Base-by-base conservation (phyloP, 352 stramenopile species). In the Phytopythium mirpurense region DNA sequence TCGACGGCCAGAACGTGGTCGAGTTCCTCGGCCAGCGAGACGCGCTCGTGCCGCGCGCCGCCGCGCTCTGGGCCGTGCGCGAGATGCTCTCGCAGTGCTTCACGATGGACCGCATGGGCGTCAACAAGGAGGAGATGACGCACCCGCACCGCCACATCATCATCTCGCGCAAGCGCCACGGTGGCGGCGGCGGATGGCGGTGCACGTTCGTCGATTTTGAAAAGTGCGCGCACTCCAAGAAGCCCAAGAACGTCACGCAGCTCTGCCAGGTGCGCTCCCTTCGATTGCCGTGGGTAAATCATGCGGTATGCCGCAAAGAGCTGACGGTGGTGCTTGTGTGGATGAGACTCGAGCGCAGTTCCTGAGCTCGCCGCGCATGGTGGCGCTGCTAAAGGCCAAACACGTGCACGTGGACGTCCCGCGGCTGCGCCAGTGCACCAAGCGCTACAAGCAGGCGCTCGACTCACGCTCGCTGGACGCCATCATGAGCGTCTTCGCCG, bases 61-160 rank as follows among this genome's bases (percentile, higher is more conserved):
- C 72, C 15, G 65, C 65, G 31, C 51, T 57, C 32, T 90, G 80
- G 80, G 63, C 75, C 26, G 52, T 90, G 24, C 67, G 72, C 3
- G 73, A 86, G 37, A 79, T 88, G 54, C 55, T 90, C 24, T 74
- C 72, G n/a, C 36, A 89, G 74, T 88, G 79, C 58, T 90, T 87
- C 59, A 72, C 67, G 21, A 68, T 90, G 64, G 80, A 88, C 63
- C 65, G 70, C 47, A 78, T 88, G 64, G 66, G 75, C 7, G 74
- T 88, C 42, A 90, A 88, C 62, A 90, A 90, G 62, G 80, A 84
- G 47, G 80, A 90, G 59, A 90, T 90, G 80, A 90, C 77, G 11
- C 80, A 90, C 44, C 80, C 80, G 34, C 80, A 83, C 32, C 77
- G 77, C 43, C 80, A 90, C 40, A 86, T 90, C 23, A 75, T 90